Conservation (phyloP, 2,329 filamentous ascomycete species). For the Daldinia sp. region DNA sequence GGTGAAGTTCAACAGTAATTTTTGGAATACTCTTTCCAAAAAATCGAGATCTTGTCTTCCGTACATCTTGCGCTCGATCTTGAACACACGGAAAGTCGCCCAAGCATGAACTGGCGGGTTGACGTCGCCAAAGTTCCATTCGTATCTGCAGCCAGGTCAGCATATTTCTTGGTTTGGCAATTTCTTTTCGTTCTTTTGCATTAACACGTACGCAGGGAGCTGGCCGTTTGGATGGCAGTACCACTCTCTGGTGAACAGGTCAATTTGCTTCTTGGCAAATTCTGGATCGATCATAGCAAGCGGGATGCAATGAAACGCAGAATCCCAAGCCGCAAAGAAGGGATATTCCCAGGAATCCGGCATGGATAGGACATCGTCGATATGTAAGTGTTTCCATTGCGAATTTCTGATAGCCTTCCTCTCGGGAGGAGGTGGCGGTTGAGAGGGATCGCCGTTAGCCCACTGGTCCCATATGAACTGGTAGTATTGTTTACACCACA, state of each 20-base stretch:
- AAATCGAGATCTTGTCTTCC: constrained; percentile 95
- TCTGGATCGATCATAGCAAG: constrained; percentile 97
- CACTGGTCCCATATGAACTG: constrained; percentile 98
- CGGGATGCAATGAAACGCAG: constrained; percentile 95
- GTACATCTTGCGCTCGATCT: constrained; percentile 98
- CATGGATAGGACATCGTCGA: constrained; percentile 97
- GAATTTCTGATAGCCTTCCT: constrained; percentile 86
- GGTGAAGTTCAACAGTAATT: constrained; percentile 94
- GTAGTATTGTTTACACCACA: constrained; percentile 98
- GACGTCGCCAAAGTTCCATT: constrained; percentile 98
- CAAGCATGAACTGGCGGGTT: constrained; percentile 97
- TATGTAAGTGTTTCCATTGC: constrained; percentile 94
- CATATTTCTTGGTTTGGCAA: neutral
- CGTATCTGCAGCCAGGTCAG: constrained; percentile 64
- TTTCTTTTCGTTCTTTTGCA: neutral
- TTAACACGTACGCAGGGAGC: constrained; percentile 77
- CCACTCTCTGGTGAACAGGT: constrained; percentile 96
- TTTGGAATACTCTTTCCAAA: constrained; percentile 95
- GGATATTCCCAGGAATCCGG: constrained; percentile 99
- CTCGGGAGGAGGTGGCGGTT: constrained; percentile 84
- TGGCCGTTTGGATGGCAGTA: constrained; percentile 99
- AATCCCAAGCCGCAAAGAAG: constrained; percentile 98
- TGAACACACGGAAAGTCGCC: constrained; percentile 96
- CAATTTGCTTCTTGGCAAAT: constrained; percentile 97
- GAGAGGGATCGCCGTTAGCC: constrained; percentile 91